Percentiles rank a stretch among this genome's conserved stretches.
Evolutionary conservation across 2,329 filamentous ascomycete genomes (phyloP).

Genomic region (Colletotrichum tofieldiae): DNA sequence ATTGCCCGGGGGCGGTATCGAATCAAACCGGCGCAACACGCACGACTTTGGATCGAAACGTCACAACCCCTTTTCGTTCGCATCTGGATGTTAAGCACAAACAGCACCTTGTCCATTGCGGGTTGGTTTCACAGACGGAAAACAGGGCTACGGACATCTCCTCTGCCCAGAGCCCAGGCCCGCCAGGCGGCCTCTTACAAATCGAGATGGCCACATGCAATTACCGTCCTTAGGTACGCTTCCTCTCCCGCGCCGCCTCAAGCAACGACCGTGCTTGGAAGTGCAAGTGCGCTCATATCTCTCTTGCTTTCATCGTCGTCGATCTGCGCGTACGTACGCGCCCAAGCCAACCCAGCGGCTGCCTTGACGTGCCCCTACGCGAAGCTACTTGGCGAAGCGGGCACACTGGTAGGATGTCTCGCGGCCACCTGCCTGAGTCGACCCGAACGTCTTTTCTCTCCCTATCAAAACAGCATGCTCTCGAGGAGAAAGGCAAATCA

Average conservation of each 20-base stretch:
- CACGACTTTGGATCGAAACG: neutral
- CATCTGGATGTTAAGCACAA: neutral
- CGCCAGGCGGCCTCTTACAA: neutral
- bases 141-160: neutral
- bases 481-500: neutral
- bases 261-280: neutral
- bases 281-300: conserved; percentile 8
- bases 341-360: neutral
- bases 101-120: neutral
- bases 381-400: neutral
- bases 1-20: too few species aligned
- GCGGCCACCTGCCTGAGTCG: neutral
- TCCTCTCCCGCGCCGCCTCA: conserved; percentile 2
- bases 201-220: neutral
- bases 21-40: neutral
- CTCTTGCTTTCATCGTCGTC: neutral
- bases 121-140: neutral
- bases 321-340: neutral
- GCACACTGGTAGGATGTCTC: neutral
- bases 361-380: neutral
- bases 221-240: neutral
- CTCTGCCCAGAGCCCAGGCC: neutral
- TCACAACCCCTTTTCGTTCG: neutral
- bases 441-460: neutral
- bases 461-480: too few species aligned